phyloP scores from a whole-genome alignment of 306 rosid genomes.

The Pyrus bretschneideri region DNA sequence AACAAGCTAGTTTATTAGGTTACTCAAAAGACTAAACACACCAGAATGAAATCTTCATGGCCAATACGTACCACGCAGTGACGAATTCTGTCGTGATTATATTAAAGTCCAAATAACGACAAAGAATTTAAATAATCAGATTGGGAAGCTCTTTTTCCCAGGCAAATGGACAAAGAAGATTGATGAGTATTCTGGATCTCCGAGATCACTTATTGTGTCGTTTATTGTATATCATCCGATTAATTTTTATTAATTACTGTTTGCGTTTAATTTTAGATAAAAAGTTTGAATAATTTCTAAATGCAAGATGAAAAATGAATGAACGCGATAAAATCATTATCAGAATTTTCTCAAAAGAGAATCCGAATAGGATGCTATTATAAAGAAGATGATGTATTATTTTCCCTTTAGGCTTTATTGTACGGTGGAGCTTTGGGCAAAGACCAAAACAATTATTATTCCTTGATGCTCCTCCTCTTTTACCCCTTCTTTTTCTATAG shows the following conservation, averaged over 20 bases:
- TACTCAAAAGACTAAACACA: neutral
- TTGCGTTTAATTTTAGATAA: too few relatives aligned
- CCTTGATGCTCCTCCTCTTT: conserved; percentile 47
- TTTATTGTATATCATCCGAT: rapidly evolving
- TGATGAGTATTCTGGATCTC: too few relatives aligned
- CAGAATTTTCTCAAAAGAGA: too few relatives aligned
- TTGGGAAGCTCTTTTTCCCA: conserved; percentile 16
- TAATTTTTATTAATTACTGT: too few relatives aligned
- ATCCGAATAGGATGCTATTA: too few relatives aligned
- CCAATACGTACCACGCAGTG: neutral
- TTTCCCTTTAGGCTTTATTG: conserved; percentile 20
- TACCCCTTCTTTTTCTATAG: conserved; percentile 24
- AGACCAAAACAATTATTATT: conserved; percentile 46
- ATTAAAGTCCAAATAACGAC: conserved; percentile 9
- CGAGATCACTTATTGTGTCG: too few relatives aligned
- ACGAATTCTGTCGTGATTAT: conserved; percentile 13
- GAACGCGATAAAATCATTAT: too few relatives aligned
- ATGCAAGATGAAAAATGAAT: too few relatives aligned
- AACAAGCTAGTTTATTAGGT: neutral
- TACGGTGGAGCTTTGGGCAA: conserved; percentile 36
- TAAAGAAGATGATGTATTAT: too few relatives aligned
- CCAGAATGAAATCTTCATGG: neutral
- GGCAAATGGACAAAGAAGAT: too few relatives aligned
- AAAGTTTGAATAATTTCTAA: too few relatives aligned
- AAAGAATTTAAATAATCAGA: conserved; percentile 25